Base-by-base conservation (phyloP, 305 asterid genomes). In the Coffea humblotiana region DNA sequence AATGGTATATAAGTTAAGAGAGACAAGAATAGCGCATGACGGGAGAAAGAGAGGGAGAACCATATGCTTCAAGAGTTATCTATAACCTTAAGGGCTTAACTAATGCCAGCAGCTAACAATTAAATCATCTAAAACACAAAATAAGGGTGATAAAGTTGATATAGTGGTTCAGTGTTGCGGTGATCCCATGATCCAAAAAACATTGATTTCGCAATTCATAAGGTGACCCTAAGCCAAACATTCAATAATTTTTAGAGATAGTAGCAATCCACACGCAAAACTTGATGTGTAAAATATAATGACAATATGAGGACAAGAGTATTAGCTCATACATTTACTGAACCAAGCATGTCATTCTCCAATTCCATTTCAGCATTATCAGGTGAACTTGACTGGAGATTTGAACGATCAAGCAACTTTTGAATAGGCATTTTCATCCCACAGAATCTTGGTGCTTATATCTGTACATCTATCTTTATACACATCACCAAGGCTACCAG, bases 401-500 rank as follows among this genome's bases (percentile, higher is more conserved):
- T 87, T 74, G 99, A 89, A 68, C 98, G 98, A 82, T 96, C 99
- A 82, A 96, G 94, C 92, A 96, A 87, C 88, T 94, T 96, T 85
- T 83, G 23, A 83, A 94, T 89, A 52, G 98, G 98, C 94, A 83
- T 79, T 87, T 80, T 96, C 98, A 84, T 94, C 98, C 99, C 99
- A 94, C 77, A 87, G 83, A 64, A 88, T 88, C 88, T 90, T 96
- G 85, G 83, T 89, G 83, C 91, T 91, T 69, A 86, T 87, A 83
- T 92, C 98, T 43, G 97, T 93, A 87, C 98, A 96, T 82, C 86
- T 91, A 81, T 96, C 98, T 85, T 88, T 79, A 88, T 94, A 96
- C 21, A 96, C 99, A 87, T 94, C 97, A 75, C 99, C 99, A 75
- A 96, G 97, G 82, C 97, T 94, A 81, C 99, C 98, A 83, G 92